Evolutionary conservation across 768 basidiomycete species (phyloP).

Genomic region (Mycena pura): DNA sequence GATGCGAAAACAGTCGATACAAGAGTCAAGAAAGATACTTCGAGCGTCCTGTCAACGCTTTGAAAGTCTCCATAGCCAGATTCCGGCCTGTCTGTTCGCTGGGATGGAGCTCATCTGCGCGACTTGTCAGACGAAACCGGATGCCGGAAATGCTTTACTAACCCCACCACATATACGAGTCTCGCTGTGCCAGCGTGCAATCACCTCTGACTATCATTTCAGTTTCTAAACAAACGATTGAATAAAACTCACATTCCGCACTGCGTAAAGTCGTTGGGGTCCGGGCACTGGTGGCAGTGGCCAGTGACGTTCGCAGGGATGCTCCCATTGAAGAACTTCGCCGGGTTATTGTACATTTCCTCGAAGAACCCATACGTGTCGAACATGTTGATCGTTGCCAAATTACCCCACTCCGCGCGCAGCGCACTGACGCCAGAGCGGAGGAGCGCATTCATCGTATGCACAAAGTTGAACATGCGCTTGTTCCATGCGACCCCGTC

Average conservation of each 20-base stretch:
- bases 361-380: slow-evolving; percentile 30
- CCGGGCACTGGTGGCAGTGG: slow-evolving; percentile 32
- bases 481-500: slow-evolving; percentile 31
- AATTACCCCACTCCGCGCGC: slow-evolving; percentile 23
- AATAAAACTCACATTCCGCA: slow-evolving; percentile 18
- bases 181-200: slow-evolving; percentile 27
- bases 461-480: slow-evolving; percentile 30
- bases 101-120: slow-evolving; percentile 11
- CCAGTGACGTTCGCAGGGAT: slow-evolving; percentile 31
- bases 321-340: slow-evolving; percentile 31
- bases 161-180: slow-evolving; percentile 32
- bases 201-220: slow-evolving; percentile 23
- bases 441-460: slow-evolving; percentile 28
- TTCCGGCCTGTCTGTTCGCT: slow-evolving; percentile 30
- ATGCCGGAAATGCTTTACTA: too few species aligned
- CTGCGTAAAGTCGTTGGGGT: slow-evolving; percentile 19
- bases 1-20: background rate
- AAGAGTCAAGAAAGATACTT: slow-evolving; percentile 3
- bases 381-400: slow-evolving; percentile 24
- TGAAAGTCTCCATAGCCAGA: slow-evolving; percentile 24
- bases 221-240: background rate
- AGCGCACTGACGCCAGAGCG: slow-evolving; percentile 21
- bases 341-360: slow-evolving; percentile 30
- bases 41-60: slow-evolving; percentile 14
- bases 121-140: too few species aligned